Conservation (phyloP, 805 yeast species). For the Torulaspora microellipsoides region DNA sequence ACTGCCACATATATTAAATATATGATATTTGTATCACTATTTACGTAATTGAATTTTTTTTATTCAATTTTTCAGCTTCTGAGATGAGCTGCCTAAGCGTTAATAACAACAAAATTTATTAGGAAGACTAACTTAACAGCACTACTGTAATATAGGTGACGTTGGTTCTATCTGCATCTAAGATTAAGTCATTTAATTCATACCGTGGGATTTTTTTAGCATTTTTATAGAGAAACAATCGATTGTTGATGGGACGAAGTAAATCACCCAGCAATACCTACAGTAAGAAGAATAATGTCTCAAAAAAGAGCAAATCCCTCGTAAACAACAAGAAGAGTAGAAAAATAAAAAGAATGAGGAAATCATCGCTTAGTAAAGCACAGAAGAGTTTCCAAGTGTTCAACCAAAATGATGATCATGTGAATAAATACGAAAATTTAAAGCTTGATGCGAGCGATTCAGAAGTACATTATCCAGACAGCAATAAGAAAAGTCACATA, state of each 20-base stretch:
- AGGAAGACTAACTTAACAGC: no score
- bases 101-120: no score
- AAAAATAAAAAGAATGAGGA: conserved; percentile 26
- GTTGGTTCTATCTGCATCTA: no score
- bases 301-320: conserved; percentile 4
- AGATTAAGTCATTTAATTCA: no score
- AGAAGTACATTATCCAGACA: not conserved
- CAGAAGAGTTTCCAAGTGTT: conserved; percentile 30
- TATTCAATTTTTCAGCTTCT: conserved; percentile 1
- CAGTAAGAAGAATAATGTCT: conserved; percentile 1
- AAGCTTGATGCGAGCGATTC: conserved; percentile 9
- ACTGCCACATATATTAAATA: not conserved
- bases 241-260: conserved; percentile 6
- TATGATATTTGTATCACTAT: not conserved
- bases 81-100: conserved; percentile 4
- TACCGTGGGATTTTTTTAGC: no score
- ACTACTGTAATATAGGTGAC: no score
- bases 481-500: conserved; percentile 7
- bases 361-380: conserved; percentile 31
- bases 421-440: conserved; percentile 29
- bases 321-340: conserved; percentile 11
- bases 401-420: conserved; percentile 22
- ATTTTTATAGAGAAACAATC: no score
- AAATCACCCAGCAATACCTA: conserved; percentile 7
- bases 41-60: not conserved